phyloP scores from a whole-genome alignment of 2,329 filamentous ascomycete species.

The Alternaria conjuncta region DNA sequence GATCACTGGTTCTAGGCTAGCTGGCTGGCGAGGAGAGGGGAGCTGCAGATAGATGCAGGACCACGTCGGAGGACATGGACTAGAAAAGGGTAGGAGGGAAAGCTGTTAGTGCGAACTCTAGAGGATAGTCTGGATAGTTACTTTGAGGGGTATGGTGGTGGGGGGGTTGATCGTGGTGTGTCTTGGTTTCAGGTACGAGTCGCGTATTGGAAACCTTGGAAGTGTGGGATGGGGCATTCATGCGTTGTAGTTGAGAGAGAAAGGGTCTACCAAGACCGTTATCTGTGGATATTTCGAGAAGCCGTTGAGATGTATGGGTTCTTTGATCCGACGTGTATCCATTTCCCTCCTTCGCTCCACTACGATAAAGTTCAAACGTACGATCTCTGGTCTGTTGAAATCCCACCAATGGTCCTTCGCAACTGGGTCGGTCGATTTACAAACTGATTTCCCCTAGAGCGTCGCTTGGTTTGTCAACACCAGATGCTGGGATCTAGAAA shows the following conservation, averaged over 20 bases:
- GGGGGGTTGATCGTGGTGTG: neutral
- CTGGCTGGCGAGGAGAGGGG: neutral
- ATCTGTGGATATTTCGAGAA: conserved; percentile 4
- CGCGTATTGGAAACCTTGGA: neutral
- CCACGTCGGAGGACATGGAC: conserved; percentile 10
- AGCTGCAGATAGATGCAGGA: neutral
- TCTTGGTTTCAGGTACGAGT: conserved; percentile 1
- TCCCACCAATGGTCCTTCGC: conserved; percentile 2
- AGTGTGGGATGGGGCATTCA: neutral
- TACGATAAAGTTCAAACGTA: neutral
- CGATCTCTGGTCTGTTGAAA: neutral
- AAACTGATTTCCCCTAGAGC: neutral
- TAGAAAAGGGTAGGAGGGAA: neutral
- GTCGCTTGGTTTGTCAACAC: neutral
- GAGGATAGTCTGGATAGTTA: conserved; percentile 7
- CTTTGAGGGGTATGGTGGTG: conserved; percentile 4
- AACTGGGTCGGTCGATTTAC: neutral
- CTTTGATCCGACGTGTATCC: neutral
- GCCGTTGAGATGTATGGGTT: neutral
- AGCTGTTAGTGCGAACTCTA: neutral
- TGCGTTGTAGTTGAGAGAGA: neutral
- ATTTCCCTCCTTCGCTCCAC: neutral
- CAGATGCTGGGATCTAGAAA: conserved; percentile 10
- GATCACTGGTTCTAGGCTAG: conserved; percentile 2
- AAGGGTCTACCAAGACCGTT: conserved; percentile 1